Conservation (phyloP, 2,329 filamentous ascomycete species). For the Neonectria ditissima region DNA sequence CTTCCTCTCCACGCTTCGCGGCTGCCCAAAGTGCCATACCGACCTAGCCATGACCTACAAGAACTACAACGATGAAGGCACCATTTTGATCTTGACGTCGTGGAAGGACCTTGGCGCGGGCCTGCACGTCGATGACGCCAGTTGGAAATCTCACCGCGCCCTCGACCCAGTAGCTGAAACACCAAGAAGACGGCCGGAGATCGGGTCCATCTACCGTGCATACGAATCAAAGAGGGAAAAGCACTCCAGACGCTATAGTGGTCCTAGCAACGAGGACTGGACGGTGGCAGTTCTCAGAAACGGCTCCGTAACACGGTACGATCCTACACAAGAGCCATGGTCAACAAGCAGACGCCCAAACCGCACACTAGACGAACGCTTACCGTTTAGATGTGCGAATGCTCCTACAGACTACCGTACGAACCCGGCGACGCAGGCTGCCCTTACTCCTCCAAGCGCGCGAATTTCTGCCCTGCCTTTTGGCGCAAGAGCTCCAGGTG, state of each 20-base stretch:
- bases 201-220: neutral
- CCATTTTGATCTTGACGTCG: neutral
- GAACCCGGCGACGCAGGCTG: neutral
- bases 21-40: neutral
- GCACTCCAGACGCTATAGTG: neutral
- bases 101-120: neutral
- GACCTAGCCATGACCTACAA: neutral
- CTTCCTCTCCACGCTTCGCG: neutral
- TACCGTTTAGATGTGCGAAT: neutral
- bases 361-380: neutral
- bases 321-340: neutral
- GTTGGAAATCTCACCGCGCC: neutral
- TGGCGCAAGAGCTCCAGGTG: neutral
- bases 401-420: neutral
- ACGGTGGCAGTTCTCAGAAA: neutral
- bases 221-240: neutral
- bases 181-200: neutral
- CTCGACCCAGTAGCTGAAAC: neutral
- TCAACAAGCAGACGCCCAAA: neutral
- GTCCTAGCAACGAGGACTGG: neutral
- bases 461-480: too few species aligned
- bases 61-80: neutral
- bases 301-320: neutral
- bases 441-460: neutral
- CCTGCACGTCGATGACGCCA: neutral